Percentiles rank a stretch among this genome's conserved stretches.
Evolutionary conservation across 257 asterid species (phyloP).

Genomic region (Osmanthus fragrans): DNA sequence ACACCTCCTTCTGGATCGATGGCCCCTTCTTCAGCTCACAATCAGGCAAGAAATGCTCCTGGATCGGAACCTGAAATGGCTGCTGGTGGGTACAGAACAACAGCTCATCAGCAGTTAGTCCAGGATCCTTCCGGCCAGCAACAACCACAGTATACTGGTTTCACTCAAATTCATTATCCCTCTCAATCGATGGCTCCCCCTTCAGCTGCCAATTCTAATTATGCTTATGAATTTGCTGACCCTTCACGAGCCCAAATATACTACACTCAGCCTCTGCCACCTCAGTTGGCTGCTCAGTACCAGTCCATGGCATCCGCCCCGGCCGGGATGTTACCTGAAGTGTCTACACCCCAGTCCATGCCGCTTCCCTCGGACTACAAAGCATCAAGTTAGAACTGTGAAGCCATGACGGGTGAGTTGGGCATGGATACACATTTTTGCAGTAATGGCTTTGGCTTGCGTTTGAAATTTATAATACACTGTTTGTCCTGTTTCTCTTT

Average conservation of each 20-base stretch:
- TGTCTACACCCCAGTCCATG: slow-evolving; percentile 26
- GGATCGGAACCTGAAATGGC: slow-evolving; percentile 65
- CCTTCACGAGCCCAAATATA: slow-evolving; percentile 69
- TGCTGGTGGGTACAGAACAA: slow-evolving; percentile 57
- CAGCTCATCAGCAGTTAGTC: slow-evolving; percentile 58
- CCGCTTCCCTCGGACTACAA: slow-evolving; percentile 54
- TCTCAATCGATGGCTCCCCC: slow-evolving; percentile 71
- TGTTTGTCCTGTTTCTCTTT: slow-evolving; percentile 35
- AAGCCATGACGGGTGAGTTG: slow-evolving; percentile 65
- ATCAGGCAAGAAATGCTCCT: slow-evolving; percentile 47
- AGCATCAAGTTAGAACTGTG: slow-evolving; percentile 46
- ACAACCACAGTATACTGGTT: slow-evolving; percentile 68
- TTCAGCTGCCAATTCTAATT: slow-evolving; percentile 53
- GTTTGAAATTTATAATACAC: slow-evolving; percentile 36
- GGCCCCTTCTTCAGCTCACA: slow-evolving; percentile 47
- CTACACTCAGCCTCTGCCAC: slow-evolving; percentile 61
- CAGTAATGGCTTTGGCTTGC: slow-evolving; percentile 56
- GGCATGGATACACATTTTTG: slow-evolving; percentile 71
- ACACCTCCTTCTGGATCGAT: slow-evolving; percentile 46
- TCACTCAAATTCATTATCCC: slow-evolving; percentile 75
- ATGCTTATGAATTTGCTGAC: slow-evolving; percentile 69
- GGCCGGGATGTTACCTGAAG: slow-evolving; percentile 43
- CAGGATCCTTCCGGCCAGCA: slow-evolving; percentile 60
- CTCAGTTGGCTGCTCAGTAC: slow-evolving; percentile 72
- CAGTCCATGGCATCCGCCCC: slow-evolving; percentile 66